phyloP scores from a whole-genome alignment of 2,329 filamentous ascomycete genomes.

The Phialemoniopsis sp. region DNA sequence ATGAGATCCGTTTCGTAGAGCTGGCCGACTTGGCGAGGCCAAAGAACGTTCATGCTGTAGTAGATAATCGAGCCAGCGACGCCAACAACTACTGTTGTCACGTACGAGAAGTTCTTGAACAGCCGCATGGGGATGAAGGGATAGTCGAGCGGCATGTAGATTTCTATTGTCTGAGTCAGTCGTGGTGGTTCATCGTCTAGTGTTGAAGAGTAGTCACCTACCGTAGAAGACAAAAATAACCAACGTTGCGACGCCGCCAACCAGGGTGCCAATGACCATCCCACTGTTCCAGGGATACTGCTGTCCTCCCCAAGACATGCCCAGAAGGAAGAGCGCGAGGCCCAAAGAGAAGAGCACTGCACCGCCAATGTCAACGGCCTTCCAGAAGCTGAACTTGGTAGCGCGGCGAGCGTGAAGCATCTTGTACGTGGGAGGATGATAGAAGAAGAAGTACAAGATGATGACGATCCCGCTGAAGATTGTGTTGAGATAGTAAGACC shows the following conservation, averaged over 20 bases:
- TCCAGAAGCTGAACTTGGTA: constrained; percentile 27
- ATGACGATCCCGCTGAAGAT: constrained; percentile 31
- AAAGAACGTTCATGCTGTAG: constrained; percentile 35
- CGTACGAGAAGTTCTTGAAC: too few species aligned
- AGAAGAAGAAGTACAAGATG: constrained; percentile 34
- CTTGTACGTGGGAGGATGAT: constrained; percentile 39
- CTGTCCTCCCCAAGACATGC: constrained; percentile 29
- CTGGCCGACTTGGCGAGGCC: constrained; percentile 30
- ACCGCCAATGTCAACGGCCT: constrained; percentile 37
- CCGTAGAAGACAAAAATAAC: constrained; percentile 28
- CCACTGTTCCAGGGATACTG: constrained; percentile 16
- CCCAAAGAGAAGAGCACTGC: constrained; percentile 33
- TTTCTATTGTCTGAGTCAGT: too few species aligned
- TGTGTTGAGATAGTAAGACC: constrained; percentile 42
- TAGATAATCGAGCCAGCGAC: constrained; percentile 35
- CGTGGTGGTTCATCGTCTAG: too few species aligned
- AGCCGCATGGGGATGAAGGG: too few species aligned
- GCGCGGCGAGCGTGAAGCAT: constrained; percentile 31
- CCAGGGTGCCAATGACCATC: constrained; percentile 25
- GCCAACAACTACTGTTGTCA: too few species aligned
- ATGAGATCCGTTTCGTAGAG: constrained; percentile 29
- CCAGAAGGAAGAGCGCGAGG: constrained; percentile 33
- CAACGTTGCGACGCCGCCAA: constrained; percentile 28
- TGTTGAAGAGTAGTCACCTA: too few species aligned
- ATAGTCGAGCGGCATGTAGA: too few species aligned